A percentile compares a stretch with the other conserved stretches of the same genome.
These are phyloP conservation scores for Phyllosticta citrichinensis DNA, from an alignment of 2,329 filamentous ascomycete genomes.

Conservation along the genomic window DNA sequence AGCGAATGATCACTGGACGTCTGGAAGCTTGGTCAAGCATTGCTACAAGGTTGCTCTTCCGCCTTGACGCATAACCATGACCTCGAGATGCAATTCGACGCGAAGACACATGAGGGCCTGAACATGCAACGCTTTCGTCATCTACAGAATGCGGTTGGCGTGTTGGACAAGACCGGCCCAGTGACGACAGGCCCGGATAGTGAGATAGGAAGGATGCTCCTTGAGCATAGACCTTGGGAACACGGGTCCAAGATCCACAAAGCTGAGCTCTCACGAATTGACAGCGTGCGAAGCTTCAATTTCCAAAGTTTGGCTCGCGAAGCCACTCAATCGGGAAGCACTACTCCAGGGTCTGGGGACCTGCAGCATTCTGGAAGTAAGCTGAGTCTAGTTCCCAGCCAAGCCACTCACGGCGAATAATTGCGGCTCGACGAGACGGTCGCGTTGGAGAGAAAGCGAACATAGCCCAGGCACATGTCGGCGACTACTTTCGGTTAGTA, in stretches of 20 bases:
- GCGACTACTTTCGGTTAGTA: neutral
- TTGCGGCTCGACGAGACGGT: neutral
- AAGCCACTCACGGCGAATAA: neutral
- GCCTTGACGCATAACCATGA: neutral
- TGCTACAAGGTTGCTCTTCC: neutral
- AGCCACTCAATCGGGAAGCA: neutral
- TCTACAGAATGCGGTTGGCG: neutral
- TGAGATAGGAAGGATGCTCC: neutral
- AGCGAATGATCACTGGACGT: neutral
- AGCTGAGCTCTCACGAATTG: neutral
- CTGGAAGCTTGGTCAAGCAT: neutral
- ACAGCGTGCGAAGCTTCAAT: neutral
- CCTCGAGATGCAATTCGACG: neutral
- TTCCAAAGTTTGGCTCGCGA: neutral
- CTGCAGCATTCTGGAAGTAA: neutral
- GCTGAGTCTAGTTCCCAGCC: neutral
- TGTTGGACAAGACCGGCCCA: neutral
- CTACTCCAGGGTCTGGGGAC: neutral
- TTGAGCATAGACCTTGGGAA: neutral
- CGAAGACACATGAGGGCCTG: neutral
- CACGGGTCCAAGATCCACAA: neutral
- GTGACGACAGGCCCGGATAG: neutral
- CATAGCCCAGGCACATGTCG: neutral
- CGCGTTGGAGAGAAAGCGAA: neutral
- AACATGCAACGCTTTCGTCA: neutral